A percentile compares a stretch with the other conserved stretches of the same genome.
These are phyloP conservation scores for Baorangia bicolor DNA, from an alignment of 768 basidiomycete genomes.

Conservation along the genomic window DNA sequence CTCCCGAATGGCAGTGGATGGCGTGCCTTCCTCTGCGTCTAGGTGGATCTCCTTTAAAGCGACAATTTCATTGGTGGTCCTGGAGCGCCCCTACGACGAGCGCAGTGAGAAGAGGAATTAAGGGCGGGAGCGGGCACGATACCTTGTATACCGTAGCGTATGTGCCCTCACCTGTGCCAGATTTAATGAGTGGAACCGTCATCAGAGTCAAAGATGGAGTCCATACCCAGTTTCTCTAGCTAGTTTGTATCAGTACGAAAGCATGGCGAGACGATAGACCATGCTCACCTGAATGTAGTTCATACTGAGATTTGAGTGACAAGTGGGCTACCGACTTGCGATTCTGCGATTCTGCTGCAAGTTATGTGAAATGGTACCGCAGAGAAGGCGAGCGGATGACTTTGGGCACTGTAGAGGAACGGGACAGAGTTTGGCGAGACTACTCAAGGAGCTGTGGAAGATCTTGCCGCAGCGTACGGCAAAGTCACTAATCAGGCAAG, in stretches of 20 bases:
- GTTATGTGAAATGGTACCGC: slow-evolving; percentile 4
- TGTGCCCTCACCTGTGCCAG: slow-evolving; percentile 73
- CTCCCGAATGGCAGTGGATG: slow-evolving; percentile 97
- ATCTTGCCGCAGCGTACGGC: not conserved
- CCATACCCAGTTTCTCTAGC: slow-evolving; percentile 83
- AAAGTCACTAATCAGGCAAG: slow-evolving; percentile 21
- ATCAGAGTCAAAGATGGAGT: not conserved
- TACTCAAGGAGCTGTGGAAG: not conserved
- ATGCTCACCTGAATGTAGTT: slow-evolving; percentile 57
- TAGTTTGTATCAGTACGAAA: slow-evolving; percentile 31
- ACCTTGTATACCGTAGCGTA: slow-evolving; percentile 99
- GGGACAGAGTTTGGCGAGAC: not conserved
- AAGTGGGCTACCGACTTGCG: not conserved
- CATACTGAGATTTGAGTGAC: slow-evolving; percentile 31
- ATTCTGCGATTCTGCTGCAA: slow-evolving; percentile 1
- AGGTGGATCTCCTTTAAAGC: slow-evolving; percentile 99
- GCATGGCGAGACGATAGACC: not conserved
- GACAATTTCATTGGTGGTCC: slow-evolving; percentile 98
- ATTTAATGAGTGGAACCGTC: slow-evolving; percentile 5
- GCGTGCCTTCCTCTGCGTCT: slow-evolving; percentile 98
- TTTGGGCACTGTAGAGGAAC: not conserved
- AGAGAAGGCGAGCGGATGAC: not conserved
- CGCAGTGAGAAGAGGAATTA: not conserved
- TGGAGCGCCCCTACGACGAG: slow-evolving; percentile 73
- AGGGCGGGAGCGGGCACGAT: slow-evolving; percentile 7